Conservation (phyloP, 345 rosid species). For the Citrus mangshanensis region DNA sequence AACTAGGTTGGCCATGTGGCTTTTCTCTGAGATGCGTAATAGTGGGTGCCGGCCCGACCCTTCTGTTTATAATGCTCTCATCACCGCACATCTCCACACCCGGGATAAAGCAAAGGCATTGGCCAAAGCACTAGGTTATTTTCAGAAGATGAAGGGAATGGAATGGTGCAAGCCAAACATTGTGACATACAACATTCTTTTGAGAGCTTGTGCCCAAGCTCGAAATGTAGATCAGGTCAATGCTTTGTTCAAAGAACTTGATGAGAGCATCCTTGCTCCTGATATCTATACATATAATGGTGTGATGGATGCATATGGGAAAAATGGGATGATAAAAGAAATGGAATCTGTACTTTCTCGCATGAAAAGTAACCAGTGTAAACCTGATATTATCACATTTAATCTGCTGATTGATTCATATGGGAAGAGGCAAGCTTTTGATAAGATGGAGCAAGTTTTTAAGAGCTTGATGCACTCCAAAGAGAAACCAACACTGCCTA, state of each 20-base stretch:
- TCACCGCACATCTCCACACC: constrained; percentile 85
- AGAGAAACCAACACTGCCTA: constrained; percentile 78
- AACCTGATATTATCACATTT: constrained; percentile 80
- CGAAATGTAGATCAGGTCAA: constrained; percentile 67
- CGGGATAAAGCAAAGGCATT: constrained; percentile 79
- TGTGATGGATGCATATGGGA: constrained; percentile 95
- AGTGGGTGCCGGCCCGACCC: constrained; percentile 93
- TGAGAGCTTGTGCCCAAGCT: constrained; percentile 89
- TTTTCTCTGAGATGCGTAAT: constrained; percentile 91
- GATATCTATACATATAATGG: constrained; percentile 84
- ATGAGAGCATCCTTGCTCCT: constrained; percentile 54
- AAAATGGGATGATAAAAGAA: constrained; percentile 83
- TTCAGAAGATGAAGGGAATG: constrained; percentile 76
- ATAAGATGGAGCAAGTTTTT: constrained; percentile 93
- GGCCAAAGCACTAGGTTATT: constrained; percentile 70
- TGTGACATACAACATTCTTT: constrained; percentile 82
- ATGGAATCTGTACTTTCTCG: constrained; percentile 82
- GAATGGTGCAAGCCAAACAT: constrained; percentile 79
- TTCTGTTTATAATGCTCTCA: constrained; percentile 87
- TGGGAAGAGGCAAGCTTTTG: constrained; percentile 82
- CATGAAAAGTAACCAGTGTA: constrained; percentile 71
- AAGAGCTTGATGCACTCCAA: constrained; percentile 72
- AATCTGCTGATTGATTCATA: constrained; percentile 79
- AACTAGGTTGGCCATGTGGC: constrained; percentile 97
- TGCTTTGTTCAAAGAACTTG: constrained; percentile 70